These are phyloP conservation scores for Cryoendolithus antarcticus DNA, from an alignment of 2,329 filamentous ascomycete species.

Conservation along the genomic window DNA sequence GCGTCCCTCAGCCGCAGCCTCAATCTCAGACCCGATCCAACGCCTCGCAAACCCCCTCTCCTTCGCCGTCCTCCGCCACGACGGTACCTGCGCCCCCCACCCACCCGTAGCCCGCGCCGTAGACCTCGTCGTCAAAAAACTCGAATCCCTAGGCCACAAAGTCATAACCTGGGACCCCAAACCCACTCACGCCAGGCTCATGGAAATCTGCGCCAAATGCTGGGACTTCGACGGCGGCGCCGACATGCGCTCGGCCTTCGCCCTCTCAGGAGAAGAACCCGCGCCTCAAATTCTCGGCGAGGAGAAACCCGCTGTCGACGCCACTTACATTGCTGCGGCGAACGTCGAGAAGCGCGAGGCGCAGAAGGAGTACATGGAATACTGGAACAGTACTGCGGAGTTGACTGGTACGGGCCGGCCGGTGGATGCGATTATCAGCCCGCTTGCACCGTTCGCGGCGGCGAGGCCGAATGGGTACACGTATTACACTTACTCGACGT, in stretches of 20 bases:
- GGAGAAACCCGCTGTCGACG: constrained; percentile 26
- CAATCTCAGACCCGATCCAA: constrained; percentile 19
- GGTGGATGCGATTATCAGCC: constrained; percentile 44
- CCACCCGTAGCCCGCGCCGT: constrained; percentile 47
- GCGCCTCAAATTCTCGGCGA: constrained; percentile 33
- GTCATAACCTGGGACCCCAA: constrained; percentile 49
- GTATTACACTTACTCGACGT: constrained; percentile 33
- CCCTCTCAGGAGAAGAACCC: constrained; percentile 43
- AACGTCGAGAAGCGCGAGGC: constrained; percentile 44
- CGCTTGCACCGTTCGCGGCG: constrained; percentile 39
- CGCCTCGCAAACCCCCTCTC: constrained; percentile 28
- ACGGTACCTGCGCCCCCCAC: constrained; percentile 39
- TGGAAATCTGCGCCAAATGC: constrained; percentile 23
- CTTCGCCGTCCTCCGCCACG: constrained; percentile 43
- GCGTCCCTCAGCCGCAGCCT: constrained; percentile 37
- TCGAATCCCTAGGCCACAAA: constrained; percentile 43
- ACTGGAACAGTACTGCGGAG: constrained; percentile 46
- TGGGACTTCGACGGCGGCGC: constrained; percentile 39
- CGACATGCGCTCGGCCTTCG: constrained; percentile 39
- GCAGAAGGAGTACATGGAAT: constrained; percentile 49
- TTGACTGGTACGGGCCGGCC: constrained; percentile 34
- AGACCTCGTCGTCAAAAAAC: constrained; percentile 35
- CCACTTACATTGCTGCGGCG: constrained; percentile 31
- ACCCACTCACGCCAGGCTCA: constrained; percentile 28
- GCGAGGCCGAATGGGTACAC: constrained; percentile 36